These are phyloP conservation scores for Aspergillus pseudonomiae DNA, from an alignment of 2,329 filamentous ascomycete species.

Conservation along the genomic window DNA sequence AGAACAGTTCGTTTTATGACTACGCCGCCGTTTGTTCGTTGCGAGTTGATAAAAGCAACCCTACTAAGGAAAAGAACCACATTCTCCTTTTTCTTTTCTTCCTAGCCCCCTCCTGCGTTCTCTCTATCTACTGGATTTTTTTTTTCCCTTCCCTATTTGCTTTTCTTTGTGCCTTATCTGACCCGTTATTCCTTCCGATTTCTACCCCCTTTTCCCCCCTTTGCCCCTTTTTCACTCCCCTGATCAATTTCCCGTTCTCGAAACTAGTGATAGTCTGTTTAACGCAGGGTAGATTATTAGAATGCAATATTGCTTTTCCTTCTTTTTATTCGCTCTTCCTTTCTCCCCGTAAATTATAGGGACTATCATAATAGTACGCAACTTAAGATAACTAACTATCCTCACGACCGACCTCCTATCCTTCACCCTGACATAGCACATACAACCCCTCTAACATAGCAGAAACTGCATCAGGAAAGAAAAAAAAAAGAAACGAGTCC, in stretches of 20 bases:
- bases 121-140: not conserved
- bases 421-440: not conserved
- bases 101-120: not conserved
- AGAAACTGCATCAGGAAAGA: not conserved
- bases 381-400: no score
- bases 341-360: not conserved
- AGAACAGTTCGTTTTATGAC: not conserved
- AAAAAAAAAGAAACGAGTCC: not conserved
- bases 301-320: not conserved
- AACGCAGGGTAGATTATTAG: not conserved
- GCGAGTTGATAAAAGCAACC: not conserved
- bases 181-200: not conserved
- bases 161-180: not conserved
- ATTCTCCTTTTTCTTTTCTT: conserved; percentile 23
- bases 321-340: not conserved
- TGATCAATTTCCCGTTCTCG: not conserved
- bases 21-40: not conserved
- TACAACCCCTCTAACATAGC: not conserved
- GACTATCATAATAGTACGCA: not conserved
- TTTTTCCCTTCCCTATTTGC: not conserved
- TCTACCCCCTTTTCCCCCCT: conserved; percentile 23
- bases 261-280: not conserved
- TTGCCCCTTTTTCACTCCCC: not conserved
- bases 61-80: not conserved
- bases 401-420: not conserved